A percentile compares a stretch with the other conserved stretches of the same genome.
These are phyloP conservation scores for Neoscytalidium dimidiatum DNA, from an alignment of 2,329 filamentous ascomycete species.

Conservation along the genomic window DNA sequence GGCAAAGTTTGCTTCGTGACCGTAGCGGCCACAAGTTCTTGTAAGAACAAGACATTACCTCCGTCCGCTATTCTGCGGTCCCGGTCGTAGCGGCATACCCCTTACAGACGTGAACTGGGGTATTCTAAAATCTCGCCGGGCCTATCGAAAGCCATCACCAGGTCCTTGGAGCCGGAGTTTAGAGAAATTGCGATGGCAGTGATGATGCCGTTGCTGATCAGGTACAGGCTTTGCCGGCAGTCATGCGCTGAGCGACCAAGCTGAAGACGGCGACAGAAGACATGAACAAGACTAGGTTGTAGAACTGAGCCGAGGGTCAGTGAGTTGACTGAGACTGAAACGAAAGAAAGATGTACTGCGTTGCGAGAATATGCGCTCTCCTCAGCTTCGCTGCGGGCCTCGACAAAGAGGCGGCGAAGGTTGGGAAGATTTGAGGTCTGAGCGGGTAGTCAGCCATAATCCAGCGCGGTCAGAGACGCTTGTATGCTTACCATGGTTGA, in stretches of 20 bases:
- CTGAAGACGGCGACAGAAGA: constrained; percentile 95
- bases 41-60: too few relatives aligned
- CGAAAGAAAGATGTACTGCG: constrained; percentile 63
- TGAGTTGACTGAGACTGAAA: neutral
- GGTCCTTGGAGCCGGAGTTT: neutral
- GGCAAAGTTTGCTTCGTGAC: too few relatives aligned
- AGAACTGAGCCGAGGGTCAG: constrained; percentile 66
- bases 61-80: too few relatives aligned
- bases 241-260: constrained; percentile 84
- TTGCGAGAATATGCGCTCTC: constrained; percentile 92
- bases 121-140: neutral
- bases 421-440: constrained; percentile 82
- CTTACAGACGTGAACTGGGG: too few relatives aligned
- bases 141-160: neutral
- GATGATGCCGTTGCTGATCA: neutral
- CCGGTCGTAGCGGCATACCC: too few relatives aligned
- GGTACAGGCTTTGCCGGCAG: constrained; percentile 25
- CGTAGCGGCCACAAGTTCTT: too few relatives aligned
- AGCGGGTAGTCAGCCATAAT: neutral
- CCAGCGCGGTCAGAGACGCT: neutral
- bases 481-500: neutral
- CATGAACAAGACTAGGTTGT: constrained; percentile 95
- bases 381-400: constrained; percentile 88
- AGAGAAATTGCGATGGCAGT: neutral
- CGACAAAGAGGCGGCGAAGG: constrained; percentile 92